Evolutionary conservation across 805 yeast genomes (phyloP), one percentile per base, ranked within the genome.

Genomic region (Isabelozyma gotoi): DNA sequence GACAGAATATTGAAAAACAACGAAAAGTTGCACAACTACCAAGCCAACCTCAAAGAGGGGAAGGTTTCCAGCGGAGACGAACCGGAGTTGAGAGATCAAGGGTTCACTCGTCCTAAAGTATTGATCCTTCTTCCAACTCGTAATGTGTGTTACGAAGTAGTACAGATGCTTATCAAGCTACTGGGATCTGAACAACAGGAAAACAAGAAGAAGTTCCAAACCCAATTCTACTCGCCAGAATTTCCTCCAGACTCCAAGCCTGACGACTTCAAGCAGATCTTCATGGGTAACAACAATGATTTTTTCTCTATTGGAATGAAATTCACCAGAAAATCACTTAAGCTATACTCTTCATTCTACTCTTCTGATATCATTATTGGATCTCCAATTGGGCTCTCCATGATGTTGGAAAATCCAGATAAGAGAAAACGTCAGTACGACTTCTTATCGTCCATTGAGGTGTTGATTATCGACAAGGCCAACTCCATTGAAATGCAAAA

Each of bases 71-170:
- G 67, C 2, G 50, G 48, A 11, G 29, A 48, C 3, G 82, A 77
- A 46, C 78, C 78, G 10, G 95, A 88, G 54, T 74, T 77, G 50
- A 71, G 96, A 43, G 99, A 94, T 61, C 98, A 94, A 63, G 98
- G 99, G 20, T 94, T 89, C 61, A 91, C 97, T 0, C 76, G 98
- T 48, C 96, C 99, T 1, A 91, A 90, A 56, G 90, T 85, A 1
- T 67, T 94, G 43, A 80, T 92, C 4, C 64, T 94, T 19, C 68
- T 88, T 33, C 98, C 99, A 10, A 88, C 96, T 0, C 77, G 97
- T 56, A 78, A 89, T 51, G 68, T 84, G 7, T 89, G 94, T 19
- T 83, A 80, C 58, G 80, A 82, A 45, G 73, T 89, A 14, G 81
- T 91, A 16, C 76, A 77, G 35, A 74, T 78, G 29, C 52, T 94